Evolutionary conservation across 306 rosid species (phyloP).

Genomic region (Crotalaria pallida): DNA sequence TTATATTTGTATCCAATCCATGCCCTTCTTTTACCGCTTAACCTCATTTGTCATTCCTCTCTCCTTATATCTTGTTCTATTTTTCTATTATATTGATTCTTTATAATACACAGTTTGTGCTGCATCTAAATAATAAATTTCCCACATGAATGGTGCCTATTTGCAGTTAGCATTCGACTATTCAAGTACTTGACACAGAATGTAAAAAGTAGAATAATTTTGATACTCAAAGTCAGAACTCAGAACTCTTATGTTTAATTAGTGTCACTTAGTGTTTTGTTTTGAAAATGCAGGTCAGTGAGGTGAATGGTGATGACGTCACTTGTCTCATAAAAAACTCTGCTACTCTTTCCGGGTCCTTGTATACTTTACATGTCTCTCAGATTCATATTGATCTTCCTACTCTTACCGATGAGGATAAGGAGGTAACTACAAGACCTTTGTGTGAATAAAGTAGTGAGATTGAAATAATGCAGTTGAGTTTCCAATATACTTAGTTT

Average conservation of each 20-base stretch:
- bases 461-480: not conserved
- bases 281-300: conserved; percentile 54
- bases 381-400: conserved; percentile 87
- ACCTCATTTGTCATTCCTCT: not conserved
- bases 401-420: conserved; percentile 72
- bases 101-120: not conserved
- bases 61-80: not conserved
- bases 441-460: not conserved
- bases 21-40: not conserved
- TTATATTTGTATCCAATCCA: not conserved
- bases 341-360: conserved; percentile 83
- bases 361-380: conserved; percentile 90
- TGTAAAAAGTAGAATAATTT: not conserved
- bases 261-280: not conserved
- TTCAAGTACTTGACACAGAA: not conserved
- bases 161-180: not conserved
- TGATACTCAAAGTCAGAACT: not conserved
- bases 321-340: conserved; percentile 71
- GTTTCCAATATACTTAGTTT: not conserved
- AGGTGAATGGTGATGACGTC: conserved; percentile 75
- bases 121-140: not conserved
- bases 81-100: not conserved
- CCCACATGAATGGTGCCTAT: not conserved
- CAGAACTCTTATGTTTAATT: not conserved
- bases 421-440: conserved; percentile 50